Conservation (phyloP, 2,329 filamentous ascomycete genomes). For the Arthrobotrys entomopaga region DNA sequence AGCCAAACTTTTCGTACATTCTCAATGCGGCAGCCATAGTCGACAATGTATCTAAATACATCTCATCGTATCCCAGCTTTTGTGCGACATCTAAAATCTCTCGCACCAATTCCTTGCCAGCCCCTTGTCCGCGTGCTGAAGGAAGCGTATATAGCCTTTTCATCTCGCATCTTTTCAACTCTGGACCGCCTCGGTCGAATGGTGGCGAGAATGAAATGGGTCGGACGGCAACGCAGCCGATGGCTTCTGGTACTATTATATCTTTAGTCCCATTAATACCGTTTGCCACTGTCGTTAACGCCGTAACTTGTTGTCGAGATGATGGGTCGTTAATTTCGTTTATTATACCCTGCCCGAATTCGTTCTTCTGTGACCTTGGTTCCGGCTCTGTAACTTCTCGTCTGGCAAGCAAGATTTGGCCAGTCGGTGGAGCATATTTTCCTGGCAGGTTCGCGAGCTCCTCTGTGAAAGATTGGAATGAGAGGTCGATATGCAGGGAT, state of each 20-base stretch:
- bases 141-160: conserved; percentile 69
- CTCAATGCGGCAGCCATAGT: conserved; percentile 66
- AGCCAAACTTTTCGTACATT: conserved; percentile 67
- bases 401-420: conserved; percentile 66
- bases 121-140: conserved; percentile 65
- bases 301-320: conserved; percentile 5
- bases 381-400: conserved; percentile 2
- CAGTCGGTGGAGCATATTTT: conserved; percentile 65
- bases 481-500: conserved; percentile 67
- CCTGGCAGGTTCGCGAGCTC: conserved; percentile 69
- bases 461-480: conserved; percentile 68
- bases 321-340: background rate
- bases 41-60: conserved; percentile 69
- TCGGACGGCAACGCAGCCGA: conserved; percentile 68
- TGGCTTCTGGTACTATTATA: conserved; percentile 55
- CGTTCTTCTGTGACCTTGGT: background rate
- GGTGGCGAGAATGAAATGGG: conserved; percentile 59
- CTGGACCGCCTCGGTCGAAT: conserved; percentile 1
- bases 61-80: conserved; percentile 66
- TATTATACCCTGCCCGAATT: background rate
- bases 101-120: conserved; percentile 66
- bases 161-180: conserved; percentile 65
- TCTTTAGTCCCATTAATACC: background rate
- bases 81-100: conserved; percentile 64
- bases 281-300: conserved; percentile 7